Evolutionary conservation across 2,329 filamentous ascomycete genomes (phyloP).

Genomic region (Diaporthe sp.): DNA sequence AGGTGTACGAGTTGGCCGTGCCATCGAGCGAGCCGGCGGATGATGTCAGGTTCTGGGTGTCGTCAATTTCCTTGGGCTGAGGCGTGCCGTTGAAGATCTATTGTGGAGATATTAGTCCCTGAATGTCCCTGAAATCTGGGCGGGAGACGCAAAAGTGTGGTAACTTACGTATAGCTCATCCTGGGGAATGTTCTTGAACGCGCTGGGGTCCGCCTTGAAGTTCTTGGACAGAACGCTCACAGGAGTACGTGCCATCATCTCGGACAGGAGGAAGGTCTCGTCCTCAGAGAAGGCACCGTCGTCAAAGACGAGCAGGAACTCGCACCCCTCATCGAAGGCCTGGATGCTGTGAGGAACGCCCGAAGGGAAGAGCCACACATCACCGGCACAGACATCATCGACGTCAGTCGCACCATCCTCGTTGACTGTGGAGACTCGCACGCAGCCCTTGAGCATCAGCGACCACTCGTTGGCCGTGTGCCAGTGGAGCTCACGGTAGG

Average conservation of each 20-base stretch:
- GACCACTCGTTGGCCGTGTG: conserved; percentile 68
- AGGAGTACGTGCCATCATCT: conserved; percentile 65
- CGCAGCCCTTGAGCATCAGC: conserved; percentile 66
- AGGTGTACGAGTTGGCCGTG: conserved; percentile 57
- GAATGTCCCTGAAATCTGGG: conserved; percentile 7
- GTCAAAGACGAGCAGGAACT: conserved; percentile 74
- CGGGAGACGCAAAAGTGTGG: too few relatives aligned
- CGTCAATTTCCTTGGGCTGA: conserved; percentile 58
- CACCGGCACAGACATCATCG: conserved; percentile 63
- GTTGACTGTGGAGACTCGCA: conserved; percentile 65
- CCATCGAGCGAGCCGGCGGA: conserved; percentile 57
- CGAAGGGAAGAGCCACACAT: conserved; percentile 68
- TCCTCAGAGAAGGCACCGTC: conserved; percentile 71
- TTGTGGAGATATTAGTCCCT: background rate
- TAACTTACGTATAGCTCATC: conserved; percentile 60
- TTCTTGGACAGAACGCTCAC: conserved; percentile 69
- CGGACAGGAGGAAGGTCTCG: conserved; percentile 69
- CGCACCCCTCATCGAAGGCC: conserved; percentile 66
- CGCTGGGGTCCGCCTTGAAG: conserved; percentile 60
- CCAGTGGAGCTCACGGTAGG: conserved; percentile 76
- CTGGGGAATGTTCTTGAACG: conserved; percentile 62
- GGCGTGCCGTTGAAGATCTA: conserved; percentile 66
- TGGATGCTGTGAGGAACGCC: conserved; percentile 67
- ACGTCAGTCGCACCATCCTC: conserved; percentile 63
- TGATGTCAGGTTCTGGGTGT: conserved; percentile 60